A percentile compares a stretch with the other conserved stretches of the same genome.
Evolutionary conservation across 495 filamentous ascomycete species (phyloP).

Genomic region (Lasiosphaeriaceae sp.): DNA sequence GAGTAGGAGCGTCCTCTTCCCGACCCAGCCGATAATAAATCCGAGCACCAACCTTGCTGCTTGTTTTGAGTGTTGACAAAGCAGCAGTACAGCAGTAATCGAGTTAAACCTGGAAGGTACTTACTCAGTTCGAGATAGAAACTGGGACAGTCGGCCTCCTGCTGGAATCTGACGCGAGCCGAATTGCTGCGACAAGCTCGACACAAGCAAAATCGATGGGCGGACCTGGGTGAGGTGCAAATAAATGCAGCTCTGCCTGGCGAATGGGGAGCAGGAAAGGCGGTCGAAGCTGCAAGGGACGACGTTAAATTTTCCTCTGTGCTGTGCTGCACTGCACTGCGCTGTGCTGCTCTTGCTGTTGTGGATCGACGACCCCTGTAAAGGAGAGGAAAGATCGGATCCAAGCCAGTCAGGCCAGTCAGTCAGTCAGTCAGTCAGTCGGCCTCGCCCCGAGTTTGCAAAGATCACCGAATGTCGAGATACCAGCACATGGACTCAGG

Average conservation of each 20-base stretch:
- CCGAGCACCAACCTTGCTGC: too few species aligned
- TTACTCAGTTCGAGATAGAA: neutral
- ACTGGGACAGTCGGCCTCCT: neutral
- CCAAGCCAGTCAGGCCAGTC: too few species aligned
- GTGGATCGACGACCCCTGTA: neutral
- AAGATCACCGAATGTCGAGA: neutral
- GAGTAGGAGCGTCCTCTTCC: too few species aligned
- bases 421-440: neutral
- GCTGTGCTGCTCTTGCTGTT: neutral
- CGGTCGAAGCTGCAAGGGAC: neutral
- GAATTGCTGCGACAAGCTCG: neutral
- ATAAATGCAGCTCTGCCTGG: neutral
- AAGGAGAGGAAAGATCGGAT: neutral
- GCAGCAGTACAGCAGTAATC: neutral
- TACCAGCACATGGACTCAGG: neutral
- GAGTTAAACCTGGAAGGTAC: neutral
- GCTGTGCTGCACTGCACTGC: neutral
- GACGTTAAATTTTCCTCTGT: neutral
- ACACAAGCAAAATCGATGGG: neutral
- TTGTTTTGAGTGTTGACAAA: neutral
- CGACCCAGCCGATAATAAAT: too few species aligned
- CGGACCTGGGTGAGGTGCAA: neutral
- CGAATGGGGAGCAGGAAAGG: neutral
- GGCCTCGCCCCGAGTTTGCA: neutral
- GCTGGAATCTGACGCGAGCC: neutral